Conservation (phyloP, 1,139 yeast genomes). For the Zygoascus meyerae region DNA sequence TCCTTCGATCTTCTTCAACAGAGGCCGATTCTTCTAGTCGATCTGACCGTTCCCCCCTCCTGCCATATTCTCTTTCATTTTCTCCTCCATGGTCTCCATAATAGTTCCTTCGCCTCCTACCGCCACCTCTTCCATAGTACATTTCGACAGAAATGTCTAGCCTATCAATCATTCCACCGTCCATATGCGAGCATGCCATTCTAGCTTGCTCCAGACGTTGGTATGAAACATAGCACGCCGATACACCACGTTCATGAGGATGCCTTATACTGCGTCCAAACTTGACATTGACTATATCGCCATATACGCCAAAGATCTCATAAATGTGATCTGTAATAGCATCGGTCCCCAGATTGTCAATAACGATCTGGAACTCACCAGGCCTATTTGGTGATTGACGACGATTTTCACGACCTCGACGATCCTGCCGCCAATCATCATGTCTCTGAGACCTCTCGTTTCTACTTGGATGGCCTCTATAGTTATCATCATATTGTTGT, state of each 20-base stretch:
- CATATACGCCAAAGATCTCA: conserved; percentile 28
- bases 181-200: conserved; percentile 22
- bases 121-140: background rate
- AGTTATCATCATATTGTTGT: too few relatives aligned
- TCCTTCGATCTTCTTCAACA: background rate
- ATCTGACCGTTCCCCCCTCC: background rate
- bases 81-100: background rate
- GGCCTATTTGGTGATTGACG: background rate
- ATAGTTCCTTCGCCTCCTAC: conserved; percentile 1
- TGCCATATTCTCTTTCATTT: background rate
- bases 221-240: conserved; percentile 20
- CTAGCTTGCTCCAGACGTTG: conserved; percentile 22
- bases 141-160: conserved; percentile 18
- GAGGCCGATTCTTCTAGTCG: conserved; percentile 6
- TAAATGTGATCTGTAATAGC: conserved; percentile 21
- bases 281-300: conserved; percentile 21
- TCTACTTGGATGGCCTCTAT: too few relatives aligned
- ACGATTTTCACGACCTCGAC: background rate
- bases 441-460: conserved; percentile 2
- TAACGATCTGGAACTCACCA: conserved; percentile 16
- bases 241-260: conserved; percentile 7
- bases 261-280: conserved; percentile 13
- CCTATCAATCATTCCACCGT: conserved; percentile 27
- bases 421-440: conserved; percentile 2
- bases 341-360: conserved; percentile 21